Percentiles rank a stretch among this genome's conserved stretches.
phyloP scores from a whole-genome alignment of 768 basidiomycete species.

The Nidularia pulvinata region DNA sequence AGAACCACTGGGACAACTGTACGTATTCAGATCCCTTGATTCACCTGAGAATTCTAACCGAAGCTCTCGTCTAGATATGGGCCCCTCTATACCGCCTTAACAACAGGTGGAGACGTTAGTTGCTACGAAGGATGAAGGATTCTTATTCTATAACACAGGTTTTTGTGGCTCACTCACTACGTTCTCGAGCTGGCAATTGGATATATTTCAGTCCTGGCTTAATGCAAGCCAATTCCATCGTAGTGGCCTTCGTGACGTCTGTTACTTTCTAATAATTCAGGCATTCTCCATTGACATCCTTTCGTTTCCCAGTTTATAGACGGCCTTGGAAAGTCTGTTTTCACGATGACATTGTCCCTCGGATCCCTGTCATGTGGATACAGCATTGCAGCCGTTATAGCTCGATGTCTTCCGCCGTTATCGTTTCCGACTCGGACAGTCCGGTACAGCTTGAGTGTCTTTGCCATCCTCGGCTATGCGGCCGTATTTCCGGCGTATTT shows the following conservation, averaged over 20 bases:
- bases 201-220: conserved; percentile 84
- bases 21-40: conserved; percentile 21
- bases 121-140: background rate
- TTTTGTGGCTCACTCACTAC: conserved; percentile 98
- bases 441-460: conserved; percentile 48
- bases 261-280: conserved; percentile 16
- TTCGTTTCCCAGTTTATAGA: conserved; percentile 69
- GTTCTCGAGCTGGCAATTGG: conserved; percentile 94
- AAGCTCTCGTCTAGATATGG: conserved; percentile 61
- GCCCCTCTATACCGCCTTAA: conserved; percentile 84
- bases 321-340: conserved; percentile 76
- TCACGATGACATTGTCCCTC: conserved; percentile 79
- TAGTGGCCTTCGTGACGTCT: conserved; percentile 71
- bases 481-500: conserved; percentile 82
- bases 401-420: conserved; percentile 33
- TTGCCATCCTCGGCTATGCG: conserved; percentile 69
- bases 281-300: background rate
- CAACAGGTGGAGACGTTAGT: conserved; percentile 59
- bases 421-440: conserved; percentile 33
- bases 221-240: conserved; percentile 58
- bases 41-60: background rate
- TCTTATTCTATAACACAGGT: conserved; percentile 38
- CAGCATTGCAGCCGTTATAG: conserved; percentile 47
- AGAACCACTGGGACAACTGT: conserved; percentile 76
- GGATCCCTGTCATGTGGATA: conserved; percentile 78